These are phyloP conservation scores for Rhododendron williamsianum DNA, from an alignment of 148 eudicot species.

Conservation along the genomic window DNA sequence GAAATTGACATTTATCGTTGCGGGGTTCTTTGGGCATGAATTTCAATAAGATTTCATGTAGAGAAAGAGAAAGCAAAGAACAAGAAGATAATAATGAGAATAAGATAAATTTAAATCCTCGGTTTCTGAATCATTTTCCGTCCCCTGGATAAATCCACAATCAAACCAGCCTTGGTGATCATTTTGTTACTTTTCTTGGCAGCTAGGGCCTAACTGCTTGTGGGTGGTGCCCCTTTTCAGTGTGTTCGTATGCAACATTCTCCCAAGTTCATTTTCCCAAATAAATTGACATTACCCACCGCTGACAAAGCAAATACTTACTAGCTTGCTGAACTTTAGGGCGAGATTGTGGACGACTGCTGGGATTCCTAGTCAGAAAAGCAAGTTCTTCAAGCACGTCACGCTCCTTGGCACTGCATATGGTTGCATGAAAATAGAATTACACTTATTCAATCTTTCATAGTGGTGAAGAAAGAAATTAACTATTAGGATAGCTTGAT, in stretches of 20 bases:
- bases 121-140: neutral
- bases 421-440: neutral
- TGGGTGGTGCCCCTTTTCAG: neutral
- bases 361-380: constrained; percentile 42
- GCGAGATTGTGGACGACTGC: constrained; percentile 55
- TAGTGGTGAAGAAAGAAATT: neutral
- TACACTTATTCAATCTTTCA: neutral
- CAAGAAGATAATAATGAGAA: neutral
- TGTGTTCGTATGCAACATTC: neutral
- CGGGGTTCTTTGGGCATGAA: neutral
- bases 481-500: constrained; percentile 3
- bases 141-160: neutral
- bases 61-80: neutral
- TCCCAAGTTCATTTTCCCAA: neutral
- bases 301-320: constrained; percentile 21
- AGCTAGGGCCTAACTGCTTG: neutral
- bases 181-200: neutral
- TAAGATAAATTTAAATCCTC: neutral
- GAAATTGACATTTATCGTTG: neutral
- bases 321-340: constrained; percentile 57
- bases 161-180: neutral
- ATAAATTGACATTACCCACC: neutral
- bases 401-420: constrained; percentile 66
- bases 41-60: neutral
- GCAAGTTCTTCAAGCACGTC: constrained; percentile 88